Base-by-base conservation (phyloP, 257 asterid genomes). In the Handroanthus guayacan region DNA sequence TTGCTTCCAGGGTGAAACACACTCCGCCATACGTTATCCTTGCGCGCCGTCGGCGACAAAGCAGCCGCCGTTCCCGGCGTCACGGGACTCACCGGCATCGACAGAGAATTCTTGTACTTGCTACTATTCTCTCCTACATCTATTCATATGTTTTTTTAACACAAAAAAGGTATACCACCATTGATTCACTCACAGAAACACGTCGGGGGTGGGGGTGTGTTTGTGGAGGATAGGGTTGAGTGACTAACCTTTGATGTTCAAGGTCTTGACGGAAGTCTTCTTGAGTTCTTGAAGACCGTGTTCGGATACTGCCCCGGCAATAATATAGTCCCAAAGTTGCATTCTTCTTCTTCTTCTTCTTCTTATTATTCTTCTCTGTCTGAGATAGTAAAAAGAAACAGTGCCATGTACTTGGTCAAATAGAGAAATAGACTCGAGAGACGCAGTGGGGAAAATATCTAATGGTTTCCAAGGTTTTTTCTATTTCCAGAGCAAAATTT, bases 1-100 rank as follows among this genome's bases (percentile, higher is more conserved):
- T 94, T 94, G 83, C 98, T 92, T 6, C 98, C 98, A 6, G 98
- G 98, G 78, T 94, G 80, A 85, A 94, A 92, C 45, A 94, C 97
- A 44, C 98, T 94, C 88, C 98, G 82, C 97, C 98, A 94, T 50
- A 94, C 97, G 79, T 94, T 91, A 0, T 90, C 96, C 83, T 86
- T 94, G 56, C 84, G 86, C 79, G 70, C 85, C 75, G 88, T 84
- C 5, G 92, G 92, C 67, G 96, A 87, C 60, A 84, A 81, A 6
- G 87, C 82, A 0, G 74, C 50, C 31, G 96, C 94, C 1, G 97
- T 91, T 10, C 80, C 79, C 16, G 92, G 94, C 3, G 90, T 84
- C 34, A 20, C 56, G 39, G 93, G 65, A 75, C 79, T 78, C 0
- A 84, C 71, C 61, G 95, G 94, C 92, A 91, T 86, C 36, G 96